phyloP scores from a whole-genome alignment of 148 eudicot genomes.

The Polygonum aviculare region DNA sequence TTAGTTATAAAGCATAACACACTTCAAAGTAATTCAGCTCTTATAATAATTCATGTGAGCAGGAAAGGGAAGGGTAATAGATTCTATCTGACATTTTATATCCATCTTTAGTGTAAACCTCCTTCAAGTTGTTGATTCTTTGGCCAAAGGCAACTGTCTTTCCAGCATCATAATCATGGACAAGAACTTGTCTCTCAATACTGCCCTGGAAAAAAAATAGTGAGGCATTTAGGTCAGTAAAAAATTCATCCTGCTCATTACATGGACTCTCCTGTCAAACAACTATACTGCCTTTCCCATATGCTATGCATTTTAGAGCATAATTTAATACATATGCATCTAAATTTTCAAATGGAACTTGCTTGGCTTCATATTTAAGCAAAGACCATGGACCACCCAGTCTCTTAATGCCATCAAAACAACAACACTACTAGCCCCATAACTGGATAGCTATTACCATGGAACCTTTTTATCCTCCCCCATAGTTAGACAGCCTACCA shows the following conservation, averaged over 20 bases:
- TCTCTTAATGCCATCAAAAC: background rate
- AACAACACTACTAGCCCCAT: background rate
- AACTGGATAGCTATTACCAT: background rate
- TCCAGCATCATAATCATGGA: conserved; percentile 61
- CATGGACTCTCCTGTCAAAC: background rate
- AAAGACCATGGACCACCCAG: background rate
- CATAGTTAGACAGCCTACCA: background rate
- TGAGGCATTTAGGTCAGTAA: background rate
- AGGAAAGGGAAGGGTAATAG: background rate
- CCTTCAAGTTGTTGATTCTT: conserved; percentile 67
- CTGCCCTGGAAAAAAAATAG: conserved; percentile 32
- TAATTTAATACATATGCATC: background rate
- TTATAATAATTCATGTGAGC: background rate
- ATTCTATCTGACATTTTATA: conserved; percentile 51
- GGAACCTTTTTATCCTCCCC: background rate
- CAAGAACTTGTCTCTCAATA: conserved; percentile 94
- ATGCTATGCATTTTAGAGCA: background rate
- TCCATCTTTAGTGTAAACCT: conserved; percentile 84
- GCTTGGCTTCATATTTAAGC: background rate
- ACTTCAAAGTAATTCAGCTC: background rate
- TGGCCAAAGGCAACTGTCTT: conserved; percentile 67
- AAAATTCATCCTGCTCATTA: background rate
- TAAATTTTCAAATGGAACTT: background rate
- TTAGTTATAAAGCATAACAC: background rate
- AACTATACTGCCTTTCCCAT: background rate